Conservation (phyloP, 768 basidiomycete species). For the Leccinum rimulosum region DNA sequence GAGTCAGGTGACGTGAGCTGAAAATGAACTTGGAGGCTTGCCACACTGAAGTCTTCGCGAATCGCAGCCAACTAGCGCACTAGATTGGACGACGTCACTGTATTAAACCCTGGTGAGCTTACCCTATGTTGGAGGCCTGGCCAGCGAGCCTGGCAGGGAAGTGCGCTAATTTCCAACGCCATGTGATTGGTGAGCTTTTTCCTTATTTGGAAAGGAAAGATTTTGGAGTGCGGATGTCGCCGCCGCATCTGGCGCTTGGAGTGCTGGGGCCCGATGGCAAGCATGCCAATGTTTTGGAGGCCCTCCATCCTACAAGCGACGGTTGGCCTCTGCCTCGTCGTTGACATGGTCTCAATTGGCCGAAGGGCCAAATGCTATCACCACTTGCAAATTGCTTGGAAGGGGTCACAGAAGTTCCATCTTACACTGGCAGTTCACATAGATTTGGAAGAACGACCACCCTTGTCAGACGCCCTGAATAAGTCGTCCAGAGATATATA, state of each 20-base stretch:
- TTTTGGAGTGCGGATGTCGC: not conserved
- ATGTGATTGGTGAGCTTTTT: not conserved
- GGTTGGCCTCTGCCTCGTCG: not conserved
- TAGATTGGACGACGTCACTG: not conserved
- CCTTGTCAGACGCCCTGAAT: not conserved
- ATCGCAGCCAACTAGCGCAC: not conserved
- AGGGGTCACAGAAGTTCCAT: not conserved
- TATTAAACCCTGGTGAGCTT: not conserved
- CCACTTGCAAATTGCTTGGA: not conserved
- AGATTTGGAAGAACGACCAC: not conserved
- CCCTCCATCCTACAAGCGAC: not conserved
- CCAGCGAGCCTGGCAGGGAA: not conserved
- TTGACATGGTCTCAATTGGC: not conserved
- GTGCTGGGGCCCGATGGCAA: not conserved
- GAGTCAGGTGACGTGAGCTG: not conserved
- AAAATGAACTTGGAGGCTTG: not conserved
- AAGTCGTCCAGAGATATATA: not conserved
- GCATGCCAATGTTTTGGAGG: not conserved
- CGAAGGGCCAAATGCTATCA: too few species aligned
- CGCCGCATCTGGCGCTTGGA: too few species aligned
- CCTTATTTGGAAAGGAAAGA: not conserved
- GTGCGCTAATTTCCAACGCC: not conserved
- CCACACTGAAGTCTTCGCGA: not conserved
- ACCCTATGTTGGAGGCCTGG: not conserved
- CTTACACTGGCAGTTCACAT: not conserved